Evolutionary conservation across 768 basidiomycete species (phyloP), one percentile per base, ranked within the genome.

Genomic region (Cyclocybe aegerita): DNA sequence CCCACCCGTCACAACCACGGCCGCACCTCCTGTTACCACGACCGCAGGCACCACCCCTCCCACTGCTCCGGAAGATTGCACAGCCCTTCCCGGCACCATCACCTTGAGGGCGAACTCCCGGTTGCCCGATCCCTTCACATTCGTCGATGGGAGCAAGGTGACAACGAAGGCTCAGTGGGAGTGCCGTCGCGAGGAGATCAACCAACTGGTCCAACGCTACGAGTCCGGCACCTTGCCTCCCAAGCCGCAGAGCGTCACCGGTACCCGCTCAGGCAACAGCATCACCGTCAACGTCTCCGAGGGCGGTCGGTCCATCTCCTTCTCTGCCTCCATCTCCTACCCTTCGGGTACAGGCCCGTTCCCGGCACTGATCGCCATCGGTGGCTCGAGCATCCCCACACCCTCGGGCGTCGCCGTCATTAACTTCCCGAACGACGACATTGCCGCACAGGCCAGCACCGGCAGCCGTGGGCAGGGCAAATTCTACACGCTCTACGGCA

Each of bases 401-500:
- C 69, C 71, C 0, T 50, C 65, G 7, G 68, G 65, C 14, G 65
- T 72, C 16, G 75, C 79, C 9, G 53, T 71, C 35, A 68, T 81
- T 57, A 74, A 64, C 39, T 79, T 77, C 67, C 64, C 72, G 59
- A 79, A 77, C 66, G 67, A 74, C 39, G 70, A 73, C 35, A 78
- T 83, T 46, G 81, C 73, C 1, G 65, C 68, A 34, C 75, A 81
- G 57, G 69, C 67, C 53, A 65, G 68, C 56, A 52, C 56, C n/a
- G 58, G 59, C 48, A 77, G 76, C 60, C 73, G 80, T 6, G 80
- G 81, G 5, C 52, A 66, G 16, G 80, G 81, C 23, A 73, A 75
- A 39, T 83, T 83, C 71, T 83, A 76, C 66, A 66, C 68, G 43
- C 70, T 82, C 29, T 81, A 76, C 60, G 79, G 79, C 7, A 64